Evolutionary conservation across 306 rosid species (phyloP), one percentile per base, ranked within the genome.

Genomic region (Prosopis cineraria): DNA sequence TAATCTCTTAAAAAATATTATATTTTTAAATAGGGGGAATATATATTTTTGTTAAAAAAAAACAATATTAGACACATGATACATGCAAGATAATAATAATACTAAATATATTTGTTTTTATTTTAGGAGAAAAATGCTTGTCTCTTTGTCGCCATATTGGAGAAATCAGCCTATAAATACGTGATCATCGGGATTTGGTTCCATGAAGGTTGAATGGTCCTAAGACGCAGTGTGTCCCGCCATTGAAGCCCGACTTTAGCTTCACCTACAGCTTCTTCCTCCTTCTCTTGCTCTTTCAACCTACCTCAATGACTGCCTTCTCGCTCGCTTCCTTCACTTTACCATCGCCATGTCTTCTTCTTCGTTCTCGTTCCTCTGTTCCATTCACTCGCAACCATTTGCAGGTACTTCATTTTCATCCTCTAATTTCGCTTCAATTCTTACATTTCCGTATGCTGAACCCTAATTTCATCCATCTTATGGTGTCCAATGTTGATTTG

Each of bases 271-370:
- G 20, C 63, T 55, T 47, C 67, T 37, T 20, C 47, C n/a, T 25
- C 4, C 53, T 40, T 65, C 25, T n/a, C 58, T n/a, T 52, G 5
- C 19, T 68, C 53, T 68, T 8, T 25, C 7, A 44, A 63, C 59
- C 63, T 11, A 24, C 68, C 39, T 41, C 19, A 43, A 89, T 91
- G 96, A 81, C 93, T 7, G 33, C 82, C 6, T 73, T 70, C 83
- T 78, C 53, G 2, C 81, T 79, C 4, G 71, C 76, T 47, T 13
- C 68, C 73, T 65, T 65, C 75, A 50, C 79, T 70, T 55, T 89
- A n/a, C 60, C 80, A 72, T 82, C 82, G 69, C 72, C 62, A 33
- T 72, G n/a, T 52, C 67, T 82, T 39, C 76, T 30, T 65, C 81
- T 60, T 41, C 83, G 13, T 25, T 86, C 44, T 27, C 45, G 75